Evolutionary conservation across 2,329 filamentous ascomycete genomes (phyloP).

Genomic region (Cladophialophora psammophila): DNA sequence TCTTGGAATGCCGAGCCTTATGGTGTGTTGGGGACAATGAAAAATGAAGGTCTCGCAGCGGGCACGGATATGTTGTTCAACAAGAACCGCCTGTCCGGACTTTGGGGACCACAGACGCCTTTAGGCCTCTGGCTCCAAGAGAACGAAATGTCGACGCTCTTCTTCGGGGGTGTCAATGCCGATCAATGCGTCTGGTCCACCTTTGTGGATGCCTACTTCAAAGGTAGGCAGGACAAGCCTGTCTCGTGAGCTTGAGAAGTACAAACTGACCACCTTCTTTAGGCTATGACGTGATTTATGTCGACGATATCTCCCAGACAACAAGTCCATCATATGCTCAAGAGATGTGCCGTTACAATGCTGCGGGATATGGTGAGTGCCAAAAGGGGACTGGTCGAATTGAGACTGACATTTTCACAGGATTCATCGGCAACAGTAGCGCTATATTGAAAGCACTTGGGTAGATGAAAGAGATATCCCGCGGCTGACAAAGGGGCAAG

Average conservation of each 20-base stretch:
- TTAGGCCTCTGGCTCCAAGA: constrained; percentile 53
- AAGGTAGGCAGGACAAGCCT: constrained; percentile 45
- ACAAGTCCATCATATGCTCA: constrained; percentile 42
- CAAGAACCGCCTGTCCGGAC: constrained; percentile 65
- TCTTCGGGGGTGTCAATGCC: constrained; percentile 68
- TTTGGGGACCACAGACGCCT: constrained; percentile 58
- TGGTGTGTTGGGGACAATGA: constrained; percentile 55
- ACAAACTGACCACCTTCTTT: neutral
- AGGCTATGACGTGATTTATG: constrained; percentile 60
- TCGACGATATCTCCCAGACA: constrained; percentile 63
- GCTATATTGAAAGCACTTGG: constrained; percentile 28
- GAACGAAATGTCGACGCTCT: constrained; percentile 55
- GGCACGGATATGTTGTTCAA: constrained; percentile 58
- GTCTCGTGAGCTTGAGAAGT: neutral
- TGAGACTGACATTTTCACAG: constrained; percentile 17
- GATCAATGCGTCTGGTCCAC: constrained; percentile 67
- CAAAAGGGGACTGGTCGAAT: neutral
- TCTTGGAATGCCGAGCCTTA: constrained; percentile 60
- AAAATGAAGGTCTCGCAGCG: constrained; percentile 50
- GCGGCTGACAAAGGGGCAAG: neutral
- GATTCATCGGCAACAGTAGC: constrained; percentile 28
- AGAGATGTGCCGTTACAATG: constrained; percentile 29
- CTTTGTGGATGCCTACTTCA: constrained; percentile 62
- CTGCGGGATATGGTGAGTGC: constrained; percentile 23
- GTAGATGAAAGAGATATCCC: neutral